Evolutionary conservation across 2,329 filamentous ascomycete genomes (phyloP), one percentile per base, ranked within the genome.

Genomic region (Claviceps humidiphila): DNA sequence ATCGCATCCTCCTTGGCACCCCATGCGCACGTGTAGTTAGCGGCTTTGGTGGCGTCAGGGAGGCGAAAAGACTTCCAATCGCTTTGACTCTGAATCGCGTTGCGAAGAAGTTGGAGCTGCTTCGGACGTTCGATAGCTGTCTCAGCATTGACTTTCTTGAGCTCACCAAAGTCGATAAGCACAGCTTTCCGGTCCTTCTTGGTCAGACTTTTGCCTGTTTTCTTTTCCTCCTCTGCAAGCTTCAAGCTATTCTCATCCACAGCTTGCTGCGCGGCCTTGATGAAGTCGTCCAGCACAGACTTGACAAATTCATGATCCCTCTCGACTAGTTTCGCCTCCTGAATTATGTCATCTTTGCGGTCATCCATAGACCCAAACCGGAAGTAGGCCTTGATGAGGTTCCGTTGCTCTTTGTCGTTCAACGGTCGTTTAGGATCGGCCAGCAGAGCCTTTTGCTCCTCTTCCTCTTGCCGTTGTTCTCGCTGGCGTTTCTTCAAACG

Each of bases 131-230:
- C 91, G 11, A 95, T 81, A 51, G 96, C 86, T 0, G 93, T 97
- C 68, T 95, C 89, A 0, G 93, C 93, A 63, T 98, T 98, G 62
- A 96, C 80, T 60, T 95, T 90, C 68, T 95, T 95, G 49, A 96
- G 85, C 52, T 90, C 89, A 46, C 86, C 84, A 68, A 90, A 95
- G 64, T 97, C 90, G 61, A 98, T 96, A 45, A 98, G 74, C 17
- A 98, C 88, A 0, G 93, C 93, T 69, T 98, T 98, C 68, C 89
- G 89, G 65, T 98, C 93, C 68, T 98, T 98, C 73, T 97, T 96
- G 0, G 91, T 95, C 51, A 94, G 70, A 2, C 82, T 77, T 65
- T 93, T 94, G 63, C 88, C 88, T 0, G 80, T 77, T 57, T 85
- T 81, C 66, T 93, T 87, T 60, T 95, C 89, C 62, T 89, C 88